Evolutionary conservation across 1,284 basidiomycete genomes (phyloP).

Genomic region (Anthracocystis walkeri): DNA sequence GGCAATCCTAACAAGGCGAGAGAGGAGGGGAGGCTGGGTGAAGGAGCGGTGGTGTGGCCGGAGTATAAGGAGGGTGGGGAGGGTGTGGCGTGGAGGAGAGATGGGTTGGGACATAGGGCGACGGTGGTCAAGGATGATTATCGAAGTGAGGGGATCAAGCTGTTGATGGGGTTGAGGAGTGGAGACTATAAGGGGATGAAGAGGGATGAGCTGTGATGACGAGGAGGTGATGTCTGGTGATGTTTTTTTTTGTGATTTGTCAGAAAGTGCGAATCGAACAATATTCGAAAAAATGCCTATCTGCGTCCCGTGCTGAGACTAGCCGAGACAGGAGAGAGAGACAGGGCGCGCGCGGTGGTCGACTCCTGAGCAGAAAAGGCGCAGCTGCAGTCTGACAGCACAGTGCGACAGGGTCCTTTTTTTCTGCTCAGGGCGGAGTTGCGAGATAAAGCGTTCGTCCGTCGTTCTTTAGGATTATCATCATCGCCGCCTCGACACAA

Average conservation of each 20-base stretch:
- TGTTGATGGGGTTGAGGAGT: slow-evolving; percentile 29
- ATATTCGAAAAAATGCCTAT: neutral
- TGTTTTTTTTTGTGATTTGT: neutral
- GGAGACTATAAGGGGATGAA: slow-evolving; percentile 13
- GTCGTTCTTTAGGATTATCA: too few relatives aligned
- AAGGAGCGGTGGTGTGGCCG: slow-evolving; percentile 40
- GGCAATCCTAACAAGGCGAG: slow-evolving; percentile 50
- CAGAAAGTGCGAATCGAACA: slow-evolving; percentile 4
- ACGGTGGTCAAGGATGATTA: slow-evolving; percentile 16
- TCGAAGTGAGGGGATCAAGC: slow-evolving; percentile 22
- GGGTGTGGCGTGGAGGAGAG: slow-evolving; percentile 16
- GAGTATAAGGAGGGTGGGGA: slow-evolving; percentile 22
- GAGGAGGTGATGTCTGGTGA: slow-evolving; percentile 12
- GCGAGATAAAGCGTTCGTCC: too few relatives aligned
- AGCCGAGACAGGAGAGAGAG: slow-evolving; percentile 1
- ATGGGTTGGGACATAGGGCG: slow-evolving; percentile 20
- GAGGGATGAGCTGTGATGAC: slow-evolving; percentile 33
- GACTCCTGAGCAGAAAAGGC: neutral
- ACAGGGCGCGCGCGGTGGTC: neutral
- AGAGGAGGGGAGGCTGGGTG: slow-evolving; percentile 6
- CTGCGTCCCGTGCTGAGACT: too few relatives aligned
- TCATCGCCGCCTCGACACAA: too few relatives aligned
- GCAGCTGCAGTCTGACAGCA: slow-evolving; percentile 6
- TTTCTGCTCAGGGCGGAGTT: neutral
- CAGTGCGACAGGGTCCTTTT: neutral